Base-by-base conservation (phyloP, 2,329 filamentous ascomycete genomes). In the Cadophora malorum region DNA sequence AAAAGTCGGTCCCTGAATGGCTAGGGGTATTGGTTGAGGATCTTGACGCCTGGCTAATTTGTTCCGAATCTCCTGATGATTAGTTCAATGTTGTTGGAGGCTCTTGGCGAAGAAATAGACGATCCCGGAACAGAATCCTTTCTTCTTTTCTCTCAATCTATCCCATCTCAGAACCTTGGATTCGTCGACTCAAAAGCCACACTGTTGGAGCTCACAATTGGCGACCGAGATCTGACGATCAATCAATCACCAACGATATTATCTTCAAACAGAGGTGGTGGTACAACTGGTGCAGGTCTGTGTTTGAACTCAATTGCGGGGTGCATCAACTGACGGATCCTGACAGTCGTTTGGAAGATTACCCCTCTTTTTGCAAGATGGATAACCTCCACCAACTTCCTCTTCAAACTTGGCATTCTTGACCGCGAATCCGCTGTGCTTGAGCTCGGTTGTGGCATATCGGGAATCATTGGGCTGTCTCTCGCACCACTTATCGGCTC, bases 371-470 rank as follows among this genome's bases (percentile, higher is more conserved):
- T 98, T 76, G 92, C 94, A 25, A 83, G 88, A 71, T 98, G 93
- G 93, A 85, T 98, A 56, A 83, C 88, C 41, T 84, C 84, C 1
- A 76, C 79, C 35, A 94, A 93, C 77, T 78, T 88, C 0, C 83
- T 97, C 59, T 88, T 90, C 80, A 78, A 80, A 47, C 74, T 80
- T 66, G 80, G 80, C 56, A 75, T 90, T 62, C 82, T 95, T 8
- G 79, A 82, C 28, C 68, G 82, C 0, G 73, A 81, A 1, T 89
- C 91, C 5, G 82, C 82, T 6, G 83, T 94, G 23, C 83, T 97
- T 65, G 96, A 98, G 77, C 87, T 99, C 6, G 96, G 96, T 53
- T 94, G 93, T 78, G 96, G 96, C 64, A 91, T 97, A 65, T 92
- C 94, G 0, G 93, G 91, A 21, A 83, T 98, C 45, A 86, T 94